Evolutionary conservation across 2,329 filamentous ascomycete genomes (phyloP).

Genomic region (Aureobasidium sp.): DNA sequence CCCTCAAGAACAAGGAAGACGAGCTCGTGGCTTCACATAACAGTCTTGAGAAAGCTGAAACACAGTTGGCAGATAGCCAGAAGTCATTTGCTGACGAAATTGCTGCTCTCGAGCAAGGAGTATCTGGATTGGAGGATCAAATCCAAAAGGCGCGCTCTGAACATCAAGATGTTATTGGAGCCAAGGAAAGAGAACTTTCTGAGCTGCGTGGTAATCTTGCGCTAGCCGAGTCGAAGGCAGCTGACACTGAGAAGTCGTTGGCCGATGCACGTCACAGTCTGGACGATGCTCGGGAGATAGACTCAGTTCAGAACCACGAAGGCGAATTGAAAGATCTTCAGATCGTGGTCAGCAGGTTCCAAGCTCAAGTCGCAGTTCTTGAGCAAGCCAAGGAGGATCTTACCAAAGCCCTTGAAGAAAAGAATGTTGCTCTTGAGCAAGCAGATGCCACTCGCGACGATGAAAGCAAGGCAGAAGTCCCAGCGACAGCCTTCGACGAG

Average conservation of each 20-base stretch:
- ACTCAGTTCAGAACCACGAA: neutral
- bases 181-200: slow-evolving; percentile 10
- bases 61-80: neutral
- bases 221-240: neutral
- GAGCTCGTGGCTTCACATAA: slow-evolving; percentile 7
- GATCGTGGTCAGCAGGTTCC: neutral
- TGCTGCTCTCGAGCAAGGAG: neutral
- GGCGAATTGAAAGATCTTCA: neutral
- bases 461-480: neutral
- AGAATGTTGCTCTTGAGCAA: neutral
- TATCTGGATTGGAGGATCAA: neutral
- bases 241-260: neutral
- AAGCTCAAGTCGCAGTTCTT: neutral
- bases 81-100: neutral
- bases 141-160: neutral
- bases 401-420: neutral
- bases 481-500: neutral
- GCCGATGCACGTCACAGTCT: neutral
- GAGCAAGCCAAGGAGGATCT: slow-evolving; percentile 1
- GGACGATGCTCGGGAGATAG: neutral
- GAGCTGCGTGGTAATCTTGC: neutral
- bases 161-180: neutral
- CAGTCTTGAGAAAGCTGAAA: neutral
- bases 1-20: neutral
- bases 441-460: neutral